Evolutionary conservation across 495 filamentous ascomycete species (phyloP).

Genomic region (Daldinia vernicosa): DNA sequence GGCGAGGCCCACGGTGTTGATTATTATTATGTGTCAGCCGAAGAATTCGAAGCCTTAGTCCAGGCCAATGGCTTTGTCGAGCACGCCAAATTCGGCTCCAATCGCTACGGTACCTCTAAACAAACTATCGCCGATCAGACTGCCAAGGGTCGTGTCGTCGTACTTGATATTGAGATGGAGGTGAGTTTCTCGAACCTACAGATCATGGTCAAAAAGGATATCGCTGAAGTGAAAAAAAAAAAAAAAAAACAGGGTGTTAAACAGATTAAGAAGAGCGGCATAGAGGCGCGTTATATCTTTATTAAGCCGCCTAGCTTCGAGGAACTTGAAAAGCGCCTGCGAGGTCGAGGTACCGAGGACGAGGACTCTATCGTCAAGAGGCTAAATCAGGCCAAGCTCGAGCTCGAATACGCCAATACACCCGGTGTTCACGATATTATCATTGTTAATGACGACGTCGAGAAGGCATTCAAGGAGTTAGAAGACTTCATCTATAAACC

Average conservation of each 20-base stretch:
- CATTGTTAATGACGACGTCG: constrained; percentile 89
- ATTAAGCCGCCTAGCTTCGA: constrained; percentile 81
- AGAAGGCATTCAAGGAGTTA: constrained; percentile 81
- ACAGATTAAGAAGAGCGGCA: constrained; percentile 81
- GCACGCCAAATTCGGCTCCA: constrained; percentile 85
- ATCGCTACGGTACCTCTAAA: constrained; percentile 86
- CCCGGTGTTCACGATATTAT: constrained; percentile 82
- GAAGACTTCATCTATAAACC: constrained; percentile 67
- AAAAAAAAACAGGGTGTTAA: constrained; percentile 74
- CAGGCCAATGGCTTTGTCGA: constrained; percentile 83
- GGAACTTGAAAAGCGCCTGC: constrained; percentile 76
- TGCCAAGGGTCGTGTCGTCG: constrained; percentile 70
- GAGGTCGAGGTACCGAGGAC: constrained; percentile 84
- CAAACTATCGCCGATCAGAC: constrained; percentile 78
- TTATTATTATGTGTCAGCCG: constrained; percentile 81
- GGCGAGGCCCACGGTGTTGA: constrained; percentile 80
- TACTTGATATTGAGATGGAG: constrained; percentile 96
- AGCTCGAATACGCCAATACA: constrained; percentile 80
- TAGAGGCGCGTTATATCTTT: constrained; percentile 86
- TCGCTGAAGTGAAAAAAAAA: constrained; percentile 15
- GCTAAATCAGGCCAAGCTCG: constrained; percentile 78
- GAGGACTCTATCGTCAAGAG: constrained; percentile 80
- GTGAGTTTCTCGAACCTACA: constrained; percentile 39
- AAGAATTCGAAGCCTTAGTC: constrained; percentile 74
- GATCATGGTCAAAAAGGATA: background rate